Conservation (phyloP, 1,284 basidiomycete species). For the Irpex rosettiformis region DNA sequence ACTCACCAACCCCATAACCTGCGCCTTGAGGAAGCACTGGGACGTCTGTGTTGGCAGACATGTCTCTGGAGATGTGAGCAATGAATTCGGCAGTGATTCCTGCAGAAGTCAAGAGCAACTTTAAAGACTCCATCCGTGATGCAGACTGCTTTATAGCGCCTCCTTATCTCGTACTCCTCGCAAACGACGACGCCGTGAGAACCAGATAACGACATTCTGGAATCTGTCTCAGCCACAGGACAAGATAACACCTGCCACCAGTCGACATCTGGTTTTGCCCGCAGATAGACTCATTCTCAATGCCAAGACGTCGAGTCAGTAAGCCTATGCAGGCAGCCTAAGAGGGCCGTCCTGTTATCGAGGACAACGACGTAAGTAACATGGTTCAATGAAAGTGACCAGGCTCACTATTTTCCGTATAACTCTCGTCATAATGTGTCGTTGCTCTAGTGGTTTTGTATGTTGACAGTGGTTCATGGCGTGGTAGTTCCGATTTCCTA, state of each 20-base stretch:
- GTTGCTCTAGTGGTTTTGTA: no score
- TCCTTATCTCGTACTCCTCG: background rate
- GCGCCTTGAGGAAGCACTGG: slow-evolving; percentile 31
- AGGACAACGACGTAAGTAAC: no score
- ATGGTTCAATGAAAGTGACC: no score
- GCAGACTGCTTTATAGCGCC: background rate
- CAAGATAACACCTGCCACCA: background rate
- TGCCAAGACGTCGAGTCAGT: no score
- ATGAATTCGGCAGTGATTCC: background rate
- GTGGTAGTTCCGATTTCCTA: no score
- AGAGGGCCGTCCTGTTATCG: no score
- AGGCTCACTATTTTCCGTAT: no score
- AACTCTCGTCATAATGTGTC: no score
- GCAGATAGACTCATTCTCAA: no score
- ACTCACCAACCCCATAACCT: slow-evolving; percentile 79
- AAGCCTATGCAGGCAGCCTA: no score
- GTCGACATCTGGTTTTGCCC: no score
- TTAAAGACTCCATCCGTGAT: background rate
- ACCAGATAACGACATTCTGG: background rate
- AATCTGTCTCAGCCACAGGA: background rate
- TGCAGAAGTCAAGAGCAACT: background rate
- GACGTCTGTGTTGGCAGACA: slow-evolving; percentile 22
- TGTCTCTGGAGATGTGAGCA: slow-evolving; percentile 1
- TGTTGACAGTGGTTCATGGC: no score
- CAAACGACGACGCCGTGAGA: background rate